Evolutionary conservation across 2,329 filamentous ascomycete species (phyloP), one percentile per base, ranked within the genome.

Genomic region (Xylariaceae sp.): DNA sequence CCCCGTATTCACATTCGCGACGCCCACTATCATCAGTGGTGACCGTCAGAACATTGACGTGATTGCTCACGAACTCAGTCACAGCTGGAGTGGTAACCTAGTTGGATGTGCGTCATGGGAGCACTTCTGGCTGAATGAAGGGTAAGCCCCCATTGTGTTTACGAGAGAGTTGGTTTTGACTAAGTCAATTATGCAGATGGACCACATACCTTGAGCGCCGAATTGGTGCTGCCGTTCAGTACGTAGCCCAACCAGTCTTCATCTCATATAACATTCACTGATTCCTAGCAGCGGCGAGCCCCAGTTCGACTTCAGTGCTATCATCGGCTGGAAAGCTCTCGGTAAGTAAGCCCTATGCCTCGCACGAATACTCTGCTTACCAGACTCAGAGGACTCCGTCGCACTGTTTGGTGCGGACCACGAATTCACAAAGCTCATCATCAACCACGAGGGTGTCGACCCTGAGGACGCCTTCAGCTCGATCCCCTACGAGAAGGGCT

Each of bases 401-500:
- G 80, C 88, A 39, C 81, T 86, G 45, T 94, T 88, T 69, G 93
- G 93, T 45, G 79, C 85, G 55, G 88, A 95, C 65, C 92, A 96
- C 71, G 88, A 93, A 68, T 97, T 94, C 77, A 99, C 94, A 6
- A 95, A 95, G 74, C 82, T 99, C 56, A 86, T 96, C 66, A 83
- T 92, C 61, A 87, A 90, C 72, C 87, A 97, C 64, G 89, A 93
- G 71, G 91, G 90, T 59, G 88, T 94, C 66, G 93, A 97, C 68
- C 94, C 94, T 0, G 94, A 97, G 73, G 94, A 99, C 74, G 90
- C 93, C 1, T 99, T 97, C 77, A 95, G 89, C 66, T 89, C 85
- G 30, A 81, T 97, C 39, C 92, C 94, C 0, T 99, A 99, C 70
- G 93, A 97, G 73, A 97, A 99, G 76, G 93, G 93, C 2, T 97